Conservation (phyloP, 1,284 basidiomycete species). For the Trichosporon coremiiforme region DNA sequence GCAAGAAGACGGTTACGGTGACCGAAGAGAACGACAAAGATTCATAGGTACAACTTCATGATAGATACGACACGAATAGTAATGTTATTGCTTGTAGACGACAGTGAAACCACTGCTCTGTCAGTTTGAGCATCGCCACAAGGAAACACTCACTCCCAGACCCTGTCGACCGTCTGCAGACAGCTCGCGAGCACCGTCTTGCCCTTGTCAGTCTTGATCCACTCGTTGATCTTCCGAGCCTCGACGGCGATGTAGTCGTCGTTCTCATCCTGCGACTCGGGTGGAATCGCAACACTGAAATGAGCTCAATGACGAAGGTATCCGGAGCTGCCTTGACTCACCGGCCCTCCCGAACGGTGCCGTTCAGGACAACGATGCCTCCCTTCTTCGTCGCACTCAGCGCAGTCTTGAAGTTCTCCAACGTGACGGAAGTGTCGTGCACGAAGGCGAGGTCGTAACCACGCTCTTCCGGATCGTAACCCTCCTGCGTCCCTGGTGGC, state of each 20-base stretch:
- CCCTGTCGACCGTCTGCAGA: constrained; percentile 50
- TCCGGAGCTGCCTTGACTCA: constrained; percentile 27
- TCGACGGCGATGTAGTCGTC: constrained; percentile 39
- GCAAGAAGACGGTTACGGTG: neutral
- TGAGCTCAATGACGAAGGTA: neutral
- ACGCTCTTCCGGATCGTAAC: constrained; percentile 27
- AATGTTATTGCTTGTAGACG: constrained; percentile 36
- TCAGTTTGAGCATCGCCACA: constrained; percentile 8
- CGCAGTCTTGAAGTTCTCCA: constrained; percentile 44
- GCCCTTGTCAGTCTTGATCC: constrained; percentile 48
- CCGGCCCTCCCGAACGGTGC: constrained; percentile 46
- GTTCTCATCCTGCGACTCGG: constrained; percentile 32
- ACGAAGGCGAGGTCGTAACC: constrained; percentile 52
- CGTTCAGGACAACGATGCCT: constrained; percentile 47
- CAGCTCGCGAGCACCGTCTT: constrained; percentile 46
- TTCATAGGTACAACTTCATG: neutral
- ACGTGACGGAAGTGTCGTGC: constrained; percentile 47
- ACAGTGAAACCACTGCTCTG: constrained; percentile 41
- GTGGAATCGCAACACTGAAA: constrained; percentile 25
- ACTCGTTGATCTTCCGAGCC: constrained; percentile 45
- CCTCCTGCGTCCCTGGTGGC: constrained; percentile 37
- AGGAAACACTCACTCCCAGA: constrained; percentile 49
- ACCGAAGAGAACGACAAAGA: neutral
- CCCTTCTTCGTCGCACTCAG: constrained; percentile 45
- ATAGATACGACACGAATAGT: neutral